Base-by-base conservation (phyloP, 176 grass and related monocot genomes). In the Avena eriantha region DNA sequence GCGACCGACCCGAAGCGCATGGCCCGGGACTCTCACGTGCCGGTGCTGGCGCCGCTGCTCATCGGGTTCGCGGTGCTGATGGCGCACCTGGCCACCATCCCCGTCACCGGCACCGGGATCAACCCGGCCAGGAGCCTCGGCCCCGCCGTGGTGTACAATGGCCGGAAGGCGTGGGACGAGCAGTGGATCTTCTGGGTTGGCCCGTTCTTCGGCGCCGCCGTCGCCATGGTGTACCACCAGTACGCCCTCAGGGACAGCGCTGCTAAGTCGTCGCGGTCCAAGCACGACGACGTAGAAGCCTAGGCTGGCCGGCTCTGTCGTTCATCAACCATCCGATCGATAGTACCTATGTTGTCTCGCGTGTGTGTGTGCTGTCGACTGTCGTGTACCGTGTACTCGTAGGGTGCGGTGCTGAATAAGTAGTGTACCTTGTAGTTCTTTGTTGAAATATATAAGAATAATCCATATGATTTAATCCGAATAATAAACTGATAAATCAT, bases 41-140 rank as follows among this genome's bases (percentile, higher is more conserved):
- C 89, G n/a, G 87, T 93, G n/a, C 69, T 84, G 22, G 82, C 69
- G 82, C 82, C 82, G 82, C 68, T 83, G 49, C 68, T 68, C 21
- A 83, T 83, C 33, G 68, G 81, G 0, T 83, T 83, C 67, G 81
- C 82, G 3, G 71, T 84, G 41, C 75, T 84, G 56, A 84, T 84
- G 72, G 73, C 76, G 72, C 95, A 98, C 83, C 81, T 98, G 86
- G 95, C 95, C 65, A 98, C 95, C 78, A 98, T 98, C 82, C 95
- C 95, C 83, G 95, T 98, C 91, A 98, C 95, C 47, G 95, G 95
- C 80, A 98, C 95, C 22, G 95, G 95, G 71, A 98, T 98, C 93
- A 98, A 98, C 89, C 95, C 95, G 10, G 95, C 95, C 1, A 83
- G 95, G 82, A 98, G 95, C 86, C 93, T 98, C 51, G 93, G 91